Evolutionary conservation across 2,329 filamentous ascomycete genomes (phyloP), one percentile per base, ranked within the genome.

Genomic region (Gyromitra esculenta): DNA sequence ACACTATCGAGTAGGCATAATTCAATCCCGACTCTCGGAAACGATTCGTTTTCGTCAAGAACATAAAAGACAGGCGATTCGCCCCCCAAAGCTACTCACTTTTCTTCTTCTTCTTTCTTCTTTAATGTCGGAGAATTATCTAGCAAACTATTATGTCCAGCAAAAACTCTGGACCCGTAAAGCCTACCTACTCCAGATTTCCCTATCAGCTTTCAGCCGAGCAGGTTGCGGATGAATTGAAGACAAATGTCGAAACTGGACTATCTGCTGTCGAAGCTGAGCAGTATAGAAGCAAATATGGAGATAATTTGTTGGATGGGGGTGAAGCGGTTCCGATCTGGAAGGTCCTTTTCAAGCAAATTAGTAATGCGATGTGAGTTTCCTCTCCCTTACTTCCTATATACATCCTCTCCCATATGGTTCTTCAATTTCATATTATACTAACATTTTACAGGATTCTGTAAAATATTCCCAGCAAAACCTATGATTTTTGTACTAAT

Each of bases 291-390:
- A 83, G 87, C 21, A 85, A 87, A 74, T 89, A 91, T 82, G 90
- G 91, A 60, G 85, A 84, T 15, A 94, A 94, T 84, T 90, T 92
- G 81, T 86, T 94, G 21, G 89, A 92, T 60, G 88, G 92, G 21
- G 90, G 87, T 18, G 89, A 87, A 35, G 88, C 88, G 39, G 89
- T 94, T 64, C 88, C 87, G 82, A 87, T 90, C 91, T 86, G 90
- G 81, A 94, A 90, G 80, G 92, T 94, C 54, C 84, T 94, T 60
- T 84, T 91, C 74, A 90, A 90, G 81, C 91, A 94, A 82, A 83
- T 93, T 31, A 88, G 90, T 82, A 94, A 94, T 85, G 91, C 91
- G 75, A 93, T 93, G 91, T 79, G 84, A 84, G 75, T 45, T 8
- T 35, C 35, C 37, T 11, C 52, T 31, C 7, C 15, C 13, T 37